Evolutionary conservation across 164 flowering plant species (phyloP), one percentile per base, ranked within the genome.

Genomic region (Magnolia officinalis): DNA sequence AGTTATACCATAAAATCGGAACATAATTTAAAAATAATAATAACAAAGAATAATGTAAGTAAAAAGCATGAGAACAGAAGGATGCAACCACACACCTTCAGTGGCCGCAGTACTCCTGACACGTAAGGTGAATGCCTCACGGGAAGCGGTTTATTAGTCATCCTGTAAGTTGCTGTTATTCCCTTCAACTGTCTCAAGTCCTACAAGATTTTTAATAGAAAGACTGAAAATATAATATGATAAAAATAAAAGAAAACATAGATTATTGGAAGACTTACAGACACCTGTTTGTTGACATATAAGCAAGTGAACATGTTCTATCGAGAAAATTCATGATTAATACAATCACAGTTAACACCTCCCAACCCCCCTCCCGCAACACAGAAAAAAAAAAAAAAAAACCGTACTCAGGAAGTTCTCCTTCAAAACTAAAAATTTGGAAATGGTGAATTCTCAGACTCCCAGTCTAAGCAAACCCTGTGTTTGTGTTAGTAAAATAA

Each of bases 141-240:
- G 79, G 97, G 99, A 80, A 87, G 91, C 55, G 98, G 97, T 83
- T 91, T 96, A 86, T 94, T 91, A 24, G 96, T 90, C 97, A 96
- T 90, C 84, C 98, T 89, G 78, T 87, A 96, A 18, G 97, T 91
- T 74, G 99, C 90, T 75, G 92, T 87, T 80, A 96, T 92, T 68
- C 97, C 98, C 86, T 92, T 96, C 77, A 96, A 75, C 82, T 94
- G 98, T 77, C 88, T 85, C 88, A 96, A 84, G 79, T 88, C 96
- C 98, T 96, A 77, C 72, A 80, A 76, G 61, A 45, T 63, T 72
- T 24, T 64, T 45, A 3, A 20, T 37, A 63, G 49, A 26, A 73
- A 63, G 6, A 20, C n/a, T 45, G 29, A 3, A 3, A 45, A 49
- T 8, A 2, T 19, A 49, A 50, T 50, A 19, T 2, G 9, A 11